Conservation (phyloP, 2,329 filamentous ascomycete species). For the Triangularia verruculosa region DNA sequence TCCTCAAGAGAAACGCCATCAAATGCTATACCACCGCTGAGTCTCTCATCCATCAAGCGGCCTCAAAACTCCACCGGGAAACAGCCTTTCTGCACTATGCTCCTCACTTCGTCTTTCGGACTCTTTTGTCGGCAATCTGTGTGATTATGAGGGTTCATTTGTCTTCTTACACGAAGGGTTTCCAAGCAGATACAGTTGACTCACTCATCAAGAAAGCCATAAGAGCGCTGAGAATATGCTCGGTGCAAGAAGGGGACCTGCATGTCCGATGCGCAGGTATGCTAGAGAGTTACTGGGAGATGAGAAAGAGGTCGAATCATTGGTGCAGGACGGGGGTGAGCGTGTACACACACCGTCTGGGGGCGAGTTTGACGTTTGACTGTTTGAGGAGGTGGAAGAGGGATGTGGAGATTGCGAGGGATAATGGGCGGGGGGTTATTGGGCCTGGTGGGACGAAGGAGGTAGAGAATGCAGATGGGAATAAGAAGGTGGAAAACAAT, state of each 20-base stretch:
- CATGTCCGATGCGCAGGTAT: slow-evolving; percentile 44
- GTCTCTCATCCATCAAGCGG: slow-evolving; percentile 40
- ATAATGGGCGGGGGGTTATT: slow-evolving; percentile 15
- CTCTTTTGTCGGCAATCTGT: slow-evolving; percentile 44
- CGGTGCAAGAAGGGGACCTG: slow-evolving; percentile 49
- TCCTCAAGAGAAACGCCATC: slow-evolving; percentile 44
- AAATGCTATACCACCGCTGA: slow-evolving; percentile 49
- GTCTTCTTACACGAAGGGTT: slow-evolving; percentile 39
- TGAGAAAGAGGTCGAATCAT: slow-evolving; percentile 32
- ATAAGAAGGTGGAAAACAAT: background rate
- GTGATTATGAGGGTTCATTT: slow-evolving; percentile 46
- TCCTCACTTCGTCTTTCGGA: slow-evolving; percentile 49
- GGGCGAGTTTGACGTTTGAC: slow-evolving; percentile 49
- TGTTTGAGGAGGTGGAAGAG: slow-evolving; percentile 48
- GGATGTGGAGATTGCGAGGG: slow-evolving; percentile 38
- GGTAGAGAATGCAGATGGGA: background rate
- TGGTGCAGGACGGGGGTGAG: slow-evolving; percentile 7
- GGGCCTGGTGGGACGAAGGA: background rate
- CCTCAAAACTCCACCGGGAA: slow-evolving; percentile 42
- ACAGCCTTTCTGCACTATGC: slow-evolving; percentile 43
- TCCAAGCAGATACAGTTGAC: slow-evolving; percentile 34
- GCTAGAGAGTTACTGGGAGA: slow-evolving; percentile 49
- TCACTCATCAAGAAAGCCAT: slow-evolving; percentile 34
- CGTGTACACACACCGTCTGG: slow-evolving; percentile 43
- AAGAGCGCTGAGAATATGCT: slow-evolving; percentile 40